A percentile compares a stretch with the other conserved stretches of the same genome.
Conservation (phyloP, 768 basidiomycete genomes). For the Lyophyllum semitale region DNA sequence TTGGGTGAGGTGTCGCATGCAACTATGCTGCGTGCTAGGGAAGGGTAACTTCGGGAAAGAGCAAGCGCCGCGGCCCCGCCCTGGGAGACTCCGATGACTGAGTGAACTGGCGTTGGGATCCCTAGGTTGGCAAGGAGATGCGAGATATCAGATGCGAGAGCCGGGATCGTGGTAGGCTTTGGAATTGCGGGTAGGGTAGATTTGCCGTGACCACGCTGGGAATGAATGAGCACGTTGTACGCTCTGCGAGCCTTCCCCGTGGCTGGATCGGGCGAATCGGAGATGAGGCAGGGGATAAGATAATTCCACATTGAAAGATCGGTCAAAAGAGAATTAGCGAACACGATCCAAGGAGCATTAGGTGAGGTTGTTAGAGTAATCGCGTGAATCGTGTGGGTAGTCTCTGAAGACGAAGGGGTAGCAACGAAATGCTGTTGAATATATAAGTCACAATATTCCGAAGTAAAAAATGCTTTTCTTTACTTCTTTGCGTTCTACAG, state of each 20-base stretch:
- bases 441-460: background rate
- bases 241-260: conserved; percentile 19
- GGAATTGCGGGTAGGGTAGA: conserved; percentile 35
- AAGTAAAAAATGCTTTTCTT: background rate
- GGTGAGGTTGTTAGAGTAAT: conserved; percentile 39
- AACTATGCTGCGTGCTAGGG: conserved; percentile 40
- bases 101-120: conserved; percentile 40
- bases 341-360: conserved; percentile 51
- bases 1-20: conserved; percentile 48
- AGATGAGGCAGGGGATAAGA: conserved; percentile 41
- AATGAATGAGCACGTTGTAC: conserved; percentile 52
- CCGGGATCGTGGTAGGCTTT: conserved; percentile 37
- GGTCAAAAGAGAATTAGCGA: conserved; percentile 53
- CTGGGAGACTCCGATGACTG: conserved; percentile 55
- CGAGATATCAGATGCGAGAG: conserved; percentile 47
- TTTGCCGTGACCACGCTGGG: conserved; percentile 52
- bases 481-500: conserved; percentile 47
- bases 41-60: conserved; percentile 38
- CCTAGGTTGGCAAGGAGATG: conserved; percentile 34
- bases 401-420: conserved; percentile 31
- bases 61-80: conserved; percentile 54
- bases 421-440: conserved; percentile 38
- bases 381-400: conserved; percentile 40
- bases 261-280: conserved; percentile 14
- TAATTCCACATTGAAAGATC: conserved; percentile 49